Evolutionary conservation across 1,139 yeast species (phyloP), one percentile per base, ranked within the genome.

Genomic region (Pichiaceae sp.): DNA sequence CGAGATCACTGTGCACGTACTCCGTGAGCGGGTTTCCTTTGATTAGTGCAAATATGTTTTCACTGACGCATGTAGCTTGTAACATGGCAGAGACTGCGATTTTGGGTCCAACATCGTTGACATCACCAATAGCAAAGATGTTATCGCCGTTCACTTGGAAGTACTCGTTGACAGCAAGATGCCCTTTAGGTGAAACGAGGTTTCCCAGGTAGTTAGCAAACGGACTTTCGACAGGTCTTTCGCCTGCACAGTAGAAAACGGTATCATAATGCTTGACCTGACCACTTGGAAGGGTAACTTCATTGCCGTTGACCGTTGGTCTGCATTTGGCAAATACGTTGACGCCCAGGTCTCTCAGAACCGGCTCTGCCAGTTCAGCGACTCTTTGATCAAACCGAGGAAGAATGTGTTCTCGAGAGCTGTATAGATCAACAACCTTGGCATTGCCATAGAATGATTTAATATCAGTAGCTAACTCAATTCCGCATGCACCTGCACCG

Each of bases 81-180:
- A 25, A 6, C 28, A 25, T 25, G 6, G 28, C 27, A 23, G 6
- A 14, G 11, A 19, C 28, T 4, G 34, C 27, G 7, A 26, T 21
- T 16, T 12, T 21, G 7, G 20, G 20, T 12, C 21, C 21, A n/a
- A 31, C 27, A 15, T 23, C 34, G 9, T 17, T 17, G 14, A 17
- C 28, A 23, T 31, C 34, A 8, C 34, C 34, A 23, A 31, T n/a
- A 21, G 34, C 34, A 23, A 31, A 31, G 27, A 31, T 23, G 20
- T 31, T 31, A 19, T 31, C 34, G n/a, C n/a, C n/a, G 11, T 23
- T 21, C 14, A 31, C 34, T 17, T 21, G 27, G 14, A 31, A 31
- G 28, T 31, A 21, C n/a, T 21, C 28, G 18, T 31, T 21, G 18
- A 31, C 34, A 6, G 5, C 16, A 11, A 31, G 6, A 16, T 21